Base-by-base conservation (phyloP, 805 yeast genomes). In the Scheffersomyces spartinae region DNA sequence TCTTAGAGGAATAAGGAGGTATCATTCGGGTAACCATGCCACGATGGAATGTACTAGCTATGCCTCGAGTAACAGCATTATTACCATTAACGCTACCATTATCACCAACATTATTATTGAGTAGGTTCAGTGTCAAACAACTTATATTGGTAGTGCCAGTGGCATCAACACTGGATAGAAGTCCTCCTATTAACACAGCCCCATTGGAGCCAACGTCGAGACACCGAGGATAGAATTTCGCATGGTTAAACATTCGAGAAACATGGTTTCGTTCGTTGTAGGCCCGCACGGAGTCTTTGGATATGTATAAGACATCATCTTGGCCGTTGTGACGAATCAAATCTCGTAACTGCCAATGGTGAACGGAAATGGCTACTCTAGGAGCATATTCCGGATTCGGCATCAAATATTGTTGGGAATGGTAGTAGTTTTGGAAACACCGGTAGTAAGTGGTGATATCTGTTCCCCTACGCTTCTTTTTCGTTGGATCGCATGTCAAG, bases 311-410 rank as follows among this genome's bases (percentile, higher is more conserved):
- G 6, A 80, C 54, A 21, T 60, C 59, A 32, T 65, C 54, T 43
- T 33, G 61, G 48, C 28, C 46, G 30, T 24, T 40, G 33, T 28
- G 75, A 46, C 10, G 61, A 52, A 84, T 56, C 40, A 84, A 61
- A 42, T 84, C 88, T 18, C 93, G 61, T 17, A 84, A 58, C 47
- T 83, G 95, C 94, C 94, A 84, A 54, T 83, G 74, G 26, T 61
- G 60, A 22, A 49, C 52, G 9, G 49, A 41, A 6, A 21, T 21
- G 8, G 23, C n/a, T n/a, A n/a, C n/a, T n/a, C n/a, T n/a, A n/a
- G n/a, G n/a, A n/a, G n/a, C n/a, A n/a, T n/a, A n/a, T n/a, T n/a
- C n/a, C n/a, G n/a, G n/a, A n/a, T n/a, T n/a, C n/a, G n/a, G n/a
- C n/a, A n/a, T n/a, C n/a, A n/a, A n/a, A n/a, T n/a, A n/a, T n/a